These are phyloP conservation scores for Guyanaporus albipodus DNA, from an alignment of 768 basidiomycete species.

Conservation along the genomic window DNA sequence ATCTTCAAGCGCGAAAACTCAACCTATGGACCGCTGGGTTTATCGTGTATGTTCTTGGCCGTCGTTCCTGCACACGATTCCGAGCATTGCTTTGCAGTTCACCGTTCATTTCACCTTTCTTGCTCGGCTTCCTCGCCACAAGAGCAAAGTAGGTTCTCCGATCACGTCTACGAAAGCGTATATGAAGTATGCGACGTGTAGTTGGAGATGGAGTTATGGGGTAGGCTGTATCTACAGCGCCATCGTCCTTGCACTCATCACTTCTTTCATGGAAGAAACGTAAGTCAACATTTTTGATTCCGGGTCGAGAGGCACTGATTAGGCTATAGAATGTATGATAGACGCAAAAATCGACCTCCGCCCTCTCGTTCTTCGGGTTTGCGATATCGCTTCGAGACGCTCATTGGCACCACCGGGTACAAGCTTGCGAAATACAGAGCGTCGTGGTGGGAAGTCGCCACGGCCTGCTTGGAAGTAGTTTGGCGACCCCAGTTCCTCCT, in stretches of 20 bases:
- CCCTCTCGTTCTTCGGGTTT: slow-evolving; percentile 28
- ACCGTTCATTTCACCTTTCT: slow-evolving; percentile 30
- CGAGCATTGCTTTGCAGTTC: slow-evolving; percentile 27
- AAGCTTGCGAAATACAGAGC: slow-evolving; percentile 44
- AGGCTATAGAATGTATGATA: slow-evolving; percentile 43
- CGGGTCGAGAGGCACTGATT: neutral
- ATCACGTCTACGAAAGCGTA: no score
- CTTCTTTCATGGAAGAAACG: slow-evolving; percentile 50
- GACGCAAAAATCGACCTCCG: slow-evolving; percentile 35
- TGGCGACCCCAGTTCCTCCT: slow-evolving; percentile 49
- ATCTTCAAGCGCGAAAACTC: slow-evolving; percentile 48
- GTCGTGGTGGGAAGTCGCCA: slow-evolving; percentile 35
- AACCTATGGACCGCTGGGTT: slow-evolving; percentile 54
- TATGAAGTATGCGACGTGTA: slow-evolving; percentile 12
- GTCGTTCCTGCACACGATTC: slow-evolving; percentile 21
- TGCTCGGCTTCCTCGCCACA: slow-evolving; percentile 28
- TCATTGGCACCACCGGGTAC: slow-evolving; percentile 46
- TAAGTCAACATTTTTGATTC: slow-evolving; percentile 18
- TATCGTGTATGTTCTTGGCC: slow-evolving; percentile 45
- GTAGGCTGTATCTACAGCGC: slow-evolving; percentile 46
- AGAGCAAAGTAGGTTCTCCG: slow-evolving; percentile 20
- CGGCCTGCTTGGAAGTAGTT: slow-evolving; percentile 36
- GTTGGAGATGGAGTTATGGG: slow-evolving; percentile 53
- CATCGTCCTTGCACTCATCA: slow-evolving; percentile 44
- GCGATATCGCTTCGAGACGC: slow-evolving; percentile 41